phyloP scores from a whole-genome alignment of 1,139 yeast genomes.

The Chernovozyma sophiae-reginae region DNA sequence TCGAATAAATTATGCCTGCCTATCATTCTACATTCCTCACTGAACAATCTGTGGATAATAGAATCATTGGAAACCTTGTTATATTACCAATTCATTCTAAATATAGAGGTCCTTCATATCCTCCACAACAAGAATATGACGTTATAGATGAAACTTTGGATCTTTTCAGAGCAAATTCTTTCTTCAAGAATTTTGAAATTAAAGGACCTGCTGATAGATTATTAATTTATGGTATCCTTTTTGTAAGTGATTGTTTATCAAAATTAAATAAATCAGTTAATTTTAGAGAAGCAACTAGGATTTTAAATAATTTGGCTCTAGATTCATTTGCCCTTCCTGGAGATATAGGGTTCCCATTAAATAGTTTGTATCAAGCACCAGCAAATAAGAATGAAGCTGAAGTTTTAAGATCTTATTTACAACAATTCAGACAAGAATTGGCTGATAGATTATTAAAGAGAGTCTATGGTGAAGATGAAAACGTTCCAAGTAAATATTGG shows the following conservation, averaged over 20 bases:
- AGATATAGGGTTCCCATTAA: slow-evolving; percentile 89
- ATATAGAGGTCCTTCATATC: slow-evolving; percentile 89
- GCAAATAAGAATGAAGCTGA: slow-evolving; percentile 72
- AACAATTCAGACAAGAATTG: slow-evolving; percentile 93
- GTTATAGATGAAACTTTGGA: slow-evolving; percentile 88
- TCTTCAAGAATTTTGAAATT: slow-evolving; percentile 94
- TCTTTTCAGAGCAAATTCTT: slow-evolving; percentile 90
- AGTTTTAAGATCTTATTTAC: slow-evolving; percentile 71
- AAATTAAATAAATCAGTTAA: slow-evolving; percentile 47
- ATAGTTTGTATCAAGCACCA: slow-evolving; percentile 77
- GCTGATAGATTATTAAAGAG: slow-evolving; percentile 74
- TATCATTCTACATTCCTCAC: slow-evolving; percentile 86
- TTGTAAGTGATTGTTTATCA: slow-evolving; percentile 77
- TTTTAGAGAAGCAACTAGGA: slow-evolving; percentile 64
- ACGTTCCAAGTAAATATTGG: slow-evolving; percentile 78
- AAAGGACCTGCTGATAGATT: slow-evolving; percentile 93
- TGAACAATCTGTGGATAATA: slow-evolving; percentile 43
- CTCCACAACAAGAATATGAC: slow-evolving; percentile 79
- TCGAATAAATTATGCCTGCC: slow-evolving; percentile 68
- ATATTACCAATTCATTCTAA: slow-evolving; percentile 79
- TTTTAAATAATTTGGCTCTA: slow-evolving; percentile 76
- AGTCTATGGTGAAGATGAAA: slow-evolving; percentile 56
- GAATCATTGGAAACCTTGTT: slow-evolving; percentile 63
- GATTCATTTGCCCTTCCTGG: slow-evolving; percentile 94
- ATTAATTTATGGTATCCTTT: slow-evolving; percentile 93